phyloP scores from a whole-genome alignment of 2,329 filamentous ascomycete species.

The Aspergillus pseudoglaucus region DNA sequence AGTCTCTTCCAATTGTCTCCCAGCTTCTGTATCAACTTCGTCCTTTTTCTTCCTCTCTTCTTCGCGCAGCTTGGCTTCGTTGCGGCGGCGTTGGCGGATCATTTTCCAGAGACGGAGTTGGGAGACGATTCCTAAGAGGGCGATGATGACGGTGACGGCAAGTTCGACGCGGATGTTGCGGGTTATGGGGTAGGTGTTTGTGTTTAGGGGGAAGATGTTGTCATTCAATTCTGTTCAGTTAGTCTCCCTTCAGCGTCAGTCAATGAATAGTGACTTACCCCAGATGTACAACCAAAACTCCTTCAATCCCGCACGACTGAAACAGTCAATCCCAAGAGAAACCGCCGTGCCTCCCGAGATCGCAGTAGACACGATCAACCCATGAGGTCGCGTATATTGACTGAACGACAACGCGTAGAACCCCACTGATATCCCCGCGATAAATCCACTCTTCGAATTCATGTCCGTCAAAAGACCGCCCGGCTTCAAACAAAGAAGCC shows the following conservation, averaged over 20 bases:
- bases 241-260: no score
- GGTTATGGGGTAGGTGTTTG: constrained; percentile 75
- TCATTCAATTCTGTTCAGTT: constrained; percentile 58
- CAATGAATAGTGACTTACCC: no score
- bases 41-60: constrained; percentile 51
- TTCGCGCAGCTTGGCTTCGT: constrained; percentile 40
- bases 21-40: constrained; percentile 63
- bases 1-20: constrained; percentile 49
- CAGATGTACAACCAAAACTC: constrained; percentile 96
- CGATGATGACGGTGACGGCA: constrained; percentile 68
- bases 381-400: constrained; percentile 69
- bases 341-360: constrained; percentile 75
- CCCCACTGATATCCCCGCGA: constrained; percentile 62
- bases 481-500: constrained; percentile 70
- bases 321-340: constrained; percentile 84
- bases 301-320: constrained; percentile 80
- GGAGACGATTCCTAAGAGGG: constrained; percentile 68
- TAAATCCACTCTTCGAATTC: constrained; percentile 65
- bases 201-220: constrained; percentile 69
- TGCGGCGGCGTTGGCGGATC: constrained; percentile 51
- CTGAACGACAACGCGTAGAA: constrained; percentile 72
- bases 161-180: constrained; percentile 81
- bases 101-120: constrained; percentile 83
- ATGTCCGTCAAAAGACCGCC: constrained; percentile 65
- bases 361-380: constrained; percentile 67